Percentiles rank a stretch among this genome's conserved stretches.
phyloP scores from a whole-genome alignment of 2,329 filamentous ascomycete genomes.

The Pseudogymnoascus sp. region DNA sequence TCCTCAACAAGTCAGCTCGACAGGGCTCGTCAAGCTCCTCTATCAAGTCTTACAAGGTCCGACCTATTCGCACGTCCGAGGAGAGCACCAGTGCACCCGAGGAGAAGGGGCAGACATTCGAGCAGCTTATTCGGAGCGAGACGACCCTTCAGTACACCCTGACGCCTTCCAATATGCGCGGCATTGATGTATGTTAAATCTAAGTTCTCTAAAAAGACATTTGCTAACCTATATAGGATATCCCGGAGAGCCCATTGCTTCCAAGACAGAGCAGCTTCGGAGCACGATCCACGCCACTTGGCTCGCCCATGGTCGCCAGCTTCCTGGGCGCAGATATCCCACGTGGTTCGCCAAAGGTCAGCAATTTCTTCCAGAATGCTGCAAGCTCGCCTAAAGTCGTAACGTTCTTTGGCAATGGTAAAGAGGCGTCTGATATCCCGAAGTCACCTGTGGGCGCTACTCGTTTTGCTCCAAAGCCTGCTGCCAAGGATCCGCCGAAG shows the following conservation, averaged over 20 bases:
- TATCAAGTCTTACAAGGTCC: slow-evolving; percentile 34
- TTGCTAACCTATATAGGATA: neutral
- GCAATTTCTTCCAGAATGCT: neutral
- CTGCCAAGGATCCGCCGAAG: slow-evolving; percentile 3
- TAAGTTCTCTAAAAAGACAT: neutral
- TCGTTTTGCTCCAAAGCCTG: neutral
- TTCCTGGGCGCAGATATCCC: neutral
- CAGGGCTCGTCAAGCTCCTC: slow-evolving; percentile 40
- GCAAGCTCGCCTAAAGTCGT: neutral
- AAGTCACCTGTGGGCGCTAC: neutral
- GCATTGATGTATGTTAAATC: slow-evolving; percentile 55
- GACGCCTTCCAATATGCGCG: slow-evolving; percentile 69
- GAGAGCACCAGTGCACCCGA: slow-evolving; percentile 40
- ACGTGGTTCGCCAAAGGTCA: no score
- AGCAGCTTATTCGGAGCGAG: slow-evolving; percentile 72
- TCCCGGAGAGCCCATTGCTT: neutral
- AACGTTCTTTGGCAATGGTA: neutral
- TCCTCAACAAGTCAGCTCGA: slow-evolving; percentile 26
- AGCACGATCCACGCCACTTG: neutral
- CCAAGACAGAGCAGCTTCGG: neutral
- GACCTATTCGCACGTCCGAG: slow-evolving; percentile 48
- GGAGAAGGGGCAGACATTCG: slow-evolving; percentile 60
- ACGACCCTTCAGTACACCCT: slow-evolving; percentile 76
- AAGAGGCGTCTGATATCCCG: neutral
- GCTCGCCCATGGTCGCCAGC: neutral